phyloP scores from a whole-genome alignment of 441 rosid genomes.

The Populus hybrid region DNA sequence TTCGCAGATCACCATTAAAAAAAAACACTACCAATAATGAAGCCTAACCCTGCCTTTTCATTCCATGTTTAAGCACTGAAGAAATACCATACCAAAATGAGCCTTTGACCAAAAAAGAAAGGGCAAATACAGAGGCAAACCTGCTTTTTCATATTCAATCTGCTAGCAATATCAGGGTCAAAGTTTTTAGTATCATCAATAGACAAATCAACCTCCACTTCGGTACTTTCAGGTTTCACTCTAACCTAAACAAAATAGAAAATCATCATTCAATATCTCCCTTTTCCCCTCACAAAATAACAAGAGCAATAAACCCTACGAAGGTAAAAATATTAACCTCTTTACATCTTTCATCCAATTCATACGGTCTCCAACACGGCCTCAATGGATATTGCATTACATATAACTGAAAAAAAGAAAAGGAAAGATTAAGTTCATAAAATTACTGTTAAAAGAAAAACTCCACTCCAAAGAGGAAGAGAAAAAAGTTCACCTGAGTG shows the following conservation, averaged over 20 bases:
- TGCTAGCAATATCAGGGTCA: slow-evolving; percentile 35
- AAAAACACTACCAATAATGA: neutral
- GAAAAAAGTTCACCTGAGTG: slow-evolving; percentile 40
- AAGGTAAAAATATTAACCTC: slow-evolving; percentile 41
- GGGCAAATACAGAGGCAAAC: slow-evolving; percentile 30
- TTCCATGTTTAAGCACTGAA: too few species aligned
- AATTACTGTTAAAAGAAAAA: neutral
- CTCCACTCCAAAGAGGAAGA: neutral
- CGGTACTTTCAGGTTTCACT: slow-evolving; percentile 49
- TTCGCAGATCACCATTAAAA: neutral
- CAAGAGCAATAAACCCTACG: slow-evolving; percentile 2
- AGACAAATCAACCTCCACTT: slow-evolving; percentile 73
- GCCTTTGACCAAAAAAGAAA: neutral
- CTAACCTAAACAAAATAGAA: slow-evolving; percentile 51
- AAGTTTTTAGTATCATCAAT: slow-evolving; percentile 57
- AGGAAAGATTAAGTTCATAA: neutral
- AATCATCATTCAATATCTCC: neutral
- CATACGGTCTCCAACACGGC: slow-evolving; percentile 87
- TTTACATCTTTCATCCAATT: slow-evolving; percentile 72
- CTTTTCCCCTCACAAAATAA: neutral
- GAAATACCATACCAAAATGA: neutral
- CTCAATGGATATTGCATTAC: slow-evolving; percentile 84
- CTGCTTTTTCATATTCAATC: slow-evolving; percentile 52
- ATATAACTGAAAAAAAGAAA: slow-evolving; percentile 48
- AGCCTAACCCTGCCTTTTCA: too few species aligned